A percentile compares a stretch with the other conserved stretches of the same genome.
These are phyloP conservation scores for Volvariella volvacea DNA, from an alignment of 1,284 basidiomycete genomes.

Conservation along the genomic window DNA sequence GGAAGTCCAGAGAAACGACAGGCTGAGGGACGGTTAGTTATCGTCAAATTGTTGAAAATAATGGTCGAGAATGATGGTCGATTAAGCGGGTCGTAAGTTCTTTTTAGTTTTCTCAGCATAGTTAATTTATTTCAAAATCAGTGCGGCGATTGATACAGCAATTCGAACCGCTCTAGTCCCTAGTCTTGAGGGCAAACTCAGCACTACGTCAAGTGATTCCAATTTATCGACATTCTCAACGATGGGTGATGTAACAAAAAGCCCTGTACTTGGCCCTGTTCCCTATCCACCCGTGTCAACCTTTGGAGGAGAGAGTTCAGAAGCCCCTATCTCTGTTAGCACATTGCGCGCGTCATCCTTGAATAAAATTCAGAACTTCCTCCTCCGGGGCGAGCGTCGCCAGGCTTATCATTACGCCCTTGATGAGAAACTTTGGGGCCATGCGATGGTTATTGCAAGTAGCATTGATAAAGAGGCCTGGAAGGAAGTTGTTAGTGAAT, in stretches of 20 bases:
- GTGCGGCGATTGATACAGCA: conserved; percentile 42
- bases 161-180: conserved; percentile 58
- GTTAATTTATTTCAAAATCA: conserved; percentile 7
- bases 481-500: conserved; percentile 87
- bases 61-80: conserved; percentile 86
- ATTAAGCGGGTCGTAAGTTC: conserved; percentile 80
- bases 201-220: background rate
- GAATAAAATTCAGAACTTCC: conserved; percentile 73
- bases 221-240: conserved; percentile 2
- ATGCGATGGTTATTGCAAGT: conserved; percentile 93
- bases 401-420: conserved; percentile 88
- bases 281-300: conserved; percentile 27
- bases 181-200: conserved; percentile 28
- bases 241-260: conserved; percentile 7
- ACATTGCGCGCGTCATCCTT: conserved; percentile 54
- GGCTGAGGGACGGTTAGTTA: conserved; percentile 69
- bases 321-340: conserved; percentile 32
- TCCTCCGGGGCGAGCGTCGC: conserved; percentile 79
- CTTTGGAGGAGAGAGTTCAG: background rate
- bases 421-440: conserved; percentile 88
- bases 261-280: conserved; percentile 14
- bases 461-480: conserved; percentile 91
- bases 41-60: conserved; percentile 71
- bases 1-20: conserved; percentile 47
- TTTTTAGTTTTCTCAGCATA: background rate